Percentiles rank a stretch among this genome's conserved stretches.
Conservation (phyloP, 2,329 filamentous ascomycete species). For the Aspergillus sp. region DNA sequence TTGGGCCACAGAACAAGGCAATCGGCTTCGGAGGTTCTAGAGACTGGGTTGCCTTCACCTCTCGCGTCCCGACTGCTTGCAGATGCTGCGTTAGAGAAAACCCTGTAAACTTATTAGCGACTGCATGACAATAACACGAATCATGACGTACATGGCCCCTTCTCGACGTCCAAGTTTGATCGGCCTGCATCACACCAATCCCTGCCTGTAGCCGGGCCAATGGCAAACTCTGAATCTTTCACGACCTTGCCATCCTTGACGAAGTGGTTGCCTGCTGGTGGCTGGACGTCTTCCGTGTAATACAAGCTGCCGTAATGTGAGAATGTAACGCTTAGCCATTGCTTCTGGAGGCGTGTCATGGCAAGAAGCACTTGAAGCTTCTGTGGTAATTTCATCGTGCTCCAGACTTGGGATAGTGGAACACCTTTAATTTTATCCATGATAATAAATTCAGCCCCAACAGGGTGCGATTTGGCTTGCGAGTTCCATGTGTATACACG, state of each 20-base stretch:
- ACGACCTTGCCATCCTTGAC: conserved; percentile 22
- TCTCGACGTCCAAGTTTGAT: conserved; percentile 24
- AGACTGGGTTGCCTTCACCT: conserved; percentile 23
- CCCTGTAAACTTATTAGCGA: conserved; percentile 23
- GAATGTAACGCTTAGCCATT: conserved; percentile 30
- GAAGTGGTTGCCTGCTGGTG: conserved; percentile 20
- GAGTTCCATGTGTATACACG: conserved; percentile 24
- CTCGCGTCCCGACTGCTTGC: conserved; percentile 25
- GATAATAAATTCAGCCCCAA: conserved; percentile 23
- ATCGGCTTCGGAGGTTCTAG: conserved; percentile 24
- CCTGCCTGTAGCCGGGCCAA: conserved; percentile 25
- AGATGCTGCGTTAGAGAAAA: conserved; percentile 24
- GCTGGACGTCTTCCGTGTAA: conserved; percentile 24
- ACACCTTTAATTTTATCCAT: conserved; percentile 26
- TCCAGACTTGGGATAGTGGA: conserved; percentile 27
- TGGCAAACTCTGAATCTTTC: conserved; percentile 16
- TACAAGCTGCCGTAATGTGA: conserved; percentile 31
- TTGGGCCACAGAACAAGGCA: conserved; percentile 30
- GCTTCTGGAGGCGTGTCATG: conserved; percentile 26
- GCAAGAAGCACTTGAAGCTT: conserved; percentile 28
- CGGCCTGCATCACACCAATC: conserved; percentile 28
- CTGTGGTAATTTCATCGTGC: conserved; percentile 21
- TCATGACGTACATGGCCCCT: conserved; percentile 27
- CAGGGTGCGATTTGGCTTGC: conserved; percentile 18
- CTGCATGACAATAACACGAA: conserved; percentile 12